phyloP scores from a whole-genome alignment of 2,329 filamentous ascomycete species.

The Metarhizium rileyi region DNA sequence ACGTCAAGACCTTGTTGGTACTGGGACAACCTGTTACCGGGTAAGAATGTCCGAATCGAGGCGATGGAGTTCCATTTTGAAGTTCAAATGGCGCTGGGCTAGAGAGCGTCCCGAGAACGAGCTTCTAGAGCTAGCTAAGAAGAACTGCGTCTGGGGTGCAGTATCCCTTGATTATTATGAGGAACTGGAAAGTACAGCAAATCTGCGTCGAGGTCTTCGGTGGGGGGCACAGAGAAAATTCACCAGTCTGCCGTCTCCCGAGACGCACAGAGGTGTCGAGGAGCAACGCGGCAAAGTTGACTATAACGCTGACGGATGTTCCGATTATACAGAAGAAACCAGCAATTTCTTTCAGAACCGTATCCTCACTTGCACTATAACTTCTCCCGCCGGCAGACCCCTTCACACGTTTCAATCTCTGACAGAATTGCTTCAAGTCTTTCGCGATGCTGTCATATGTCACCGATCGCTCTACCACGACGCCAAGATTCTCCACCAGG shows the following conservation, averaged over 20 bases:
- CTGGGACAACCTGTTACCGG: constrained; percentile 22
- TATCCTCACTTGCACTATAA: constrained; percentile 12
- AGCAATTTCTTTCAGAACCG: constrained; percentile 10
- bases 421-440: constrained; percentile 10
- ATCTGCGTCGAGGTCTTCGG: constrained; percentile 9
- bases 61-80: constrained; percentile 19
- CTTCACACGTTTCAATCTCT: constrained; percentile 10
- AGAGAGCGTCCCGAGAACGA: constrained; percentile 21
- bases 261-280: background rate
- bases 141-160: constrained; percentile 19
- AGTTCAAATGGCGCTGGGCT: constrained; percentile 25
- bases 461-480: constrained; percentile 10
- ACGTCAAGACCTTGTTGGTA: constrained; percentile 16
- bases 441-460: constrained; percentile 13
- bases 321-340: constrained; percentile 8
- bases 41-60: constrained; percentile 15
- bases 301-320: constrained; percentile 5
- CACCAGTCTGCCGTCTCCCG: background rate
- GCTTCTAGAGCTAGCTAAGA: constrained; percentile 18
- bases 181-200: constrained; percentile 11
- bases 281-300: background rate
- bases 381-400: constrained; percentile 12
- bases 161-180: constrained; percentile 18
- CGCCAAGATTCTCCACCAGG: constrained; percentile 9
- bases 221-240: constrained; percentile 11